These are phyloP conservation scores for Lachancea fermentati DNA, from an alignment of 805 yeast genomes.

Conservation along the genomic window DNA sequence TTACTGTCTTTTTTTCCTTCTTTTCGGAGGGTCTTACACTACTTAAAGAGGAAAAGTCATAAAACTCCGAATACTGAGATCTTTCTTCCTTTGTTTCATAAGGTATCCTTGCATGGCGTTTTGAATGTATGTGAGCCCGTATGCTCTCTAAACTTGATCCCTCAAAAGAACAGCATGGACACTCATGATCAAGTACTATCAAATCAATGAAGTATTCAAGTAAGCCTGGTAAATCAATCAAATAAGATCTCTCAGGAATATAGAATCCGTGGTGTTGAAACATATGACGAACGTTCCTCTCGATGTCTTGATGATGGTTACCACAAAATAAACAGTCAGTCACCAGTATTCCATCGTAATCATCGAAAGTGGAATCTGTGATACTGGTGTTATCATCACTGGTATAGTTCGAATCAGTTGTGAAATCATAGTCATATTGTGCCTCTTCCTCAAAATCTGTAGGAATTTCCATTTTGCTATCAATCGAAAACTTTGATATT, in stretches of 20 bases:
- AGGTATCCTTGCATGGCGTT: conserved; percentile 85
- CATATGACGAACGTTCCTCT: conserved; percentile 70
- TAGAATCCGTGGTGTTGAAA: conserved; percentile 74
- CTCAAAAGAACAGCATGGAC: conserved; percentile 75
- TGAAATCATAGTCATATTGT: conserved; percentile 45
- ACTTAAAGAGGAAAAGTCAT: conserved; percentile 73
- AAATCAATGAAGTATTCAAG: conserved; percentile 72
- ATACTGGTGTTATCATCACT: conserved; percentile 28
- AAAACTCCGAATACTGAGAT: conserved; percentile 69
- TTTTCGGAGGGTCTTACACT: conserved; percentile 26
- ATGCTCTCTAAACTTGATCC: conserved; percentile 84
- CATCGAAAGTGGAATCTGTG: conserved; percentile 26
- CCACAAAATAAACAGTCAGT: conserved; percentile 57
- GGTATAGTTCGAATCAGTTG: conserved; percentile 36
- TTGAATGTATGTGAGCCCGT: conserved; percentile 79
- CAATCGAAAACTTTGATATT: conserved; percentile 40
- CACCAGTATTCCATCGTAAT: conserved; percentile 35
- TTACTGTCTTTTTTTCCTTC: conserved; percentile 25
- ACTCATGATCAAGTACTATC: conserved; percentile 76
- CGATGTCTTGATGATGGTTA: conserved; percentile 44
- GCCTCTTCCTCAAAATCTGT: conserved; percentile 41
- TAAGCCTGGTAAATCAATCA: conserved; percentile 65
- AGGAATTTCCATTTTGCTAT: conserved; percentile 31
- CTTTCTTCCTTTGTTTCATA: conserved; percentile 78
- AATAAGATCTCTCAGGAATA: conserved; percentile 73